A percentile compares a stretch with the other conserved stretches of the same genome.
Evolutionary conservation across 2,329 filamentous ascomycete genomes (phyloP).

Genomic region (Pseudopithomyces maydicus): DNA sequence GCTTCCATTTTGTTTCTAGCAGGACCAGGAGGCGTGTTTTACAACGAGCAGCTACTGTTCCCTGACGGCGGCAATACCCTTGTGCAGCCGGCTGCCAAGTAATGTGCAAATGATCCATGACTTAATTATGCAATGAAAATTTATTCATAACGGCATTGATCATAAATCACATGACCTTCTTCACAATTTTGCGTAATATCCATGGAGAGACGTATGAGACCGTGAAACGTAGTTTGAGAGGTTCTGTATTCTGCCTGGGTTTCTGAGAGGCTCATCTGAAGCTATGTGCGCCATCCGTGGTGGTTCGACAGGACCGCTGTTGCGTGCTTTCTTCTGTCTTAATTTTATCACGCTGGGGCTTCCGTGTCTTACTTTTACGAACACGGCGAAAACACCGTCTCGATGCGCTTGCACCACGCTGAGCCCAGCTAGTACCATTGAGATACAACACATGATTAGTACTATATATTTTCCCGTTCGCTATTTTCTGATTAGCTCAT

Average conservation of each 20-base stretch:
- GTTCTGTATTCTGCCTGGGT: background rate
- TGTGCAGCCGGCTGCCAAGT: constrained; percentile 33
- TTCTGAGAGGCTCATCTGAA: background rate
- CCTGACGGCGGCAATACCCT: constrained; percentile 52
- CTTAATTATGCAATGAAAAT: background rate
- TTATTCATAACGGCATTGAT: constrained; percentile 1
- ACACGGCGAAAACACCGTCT: constrained; percentile 3
- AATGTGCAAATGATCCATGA: background rate
- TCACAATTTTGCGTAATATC: constrained; percentile 2
- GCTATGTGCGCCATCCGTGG: background rate
- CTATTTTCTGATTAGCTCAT: background rate
- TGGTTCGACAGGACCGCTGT: background rate
- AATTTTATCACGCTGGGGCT: background rate
- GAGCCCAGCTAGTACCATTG: constrained; percentile 6
- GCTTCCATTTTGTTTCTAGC: constrained; percentile 58
- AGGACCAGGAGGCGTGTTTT: constrained; percentile 56
- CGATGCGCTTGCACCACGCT: constrained; percentile 6
- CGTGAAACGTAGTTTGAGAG: background rate
- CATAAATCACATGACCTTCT: background rate
- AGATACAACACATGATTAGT: constrained; percentile 2
- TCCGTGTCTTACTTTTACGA: background rate
- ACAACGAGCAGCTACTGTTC: constrained; percentile 60
- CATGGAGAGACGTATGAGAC: background rate
- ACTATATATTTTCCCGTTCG: constrained; percentile 1
- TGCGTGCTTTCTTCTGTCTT: background rate